Evolutionary conservation across 768 basidiomycete genomes (phyloP), one percentile per base, ranked within the genome.

Genomic region (Mycena indigotica): DNA sequence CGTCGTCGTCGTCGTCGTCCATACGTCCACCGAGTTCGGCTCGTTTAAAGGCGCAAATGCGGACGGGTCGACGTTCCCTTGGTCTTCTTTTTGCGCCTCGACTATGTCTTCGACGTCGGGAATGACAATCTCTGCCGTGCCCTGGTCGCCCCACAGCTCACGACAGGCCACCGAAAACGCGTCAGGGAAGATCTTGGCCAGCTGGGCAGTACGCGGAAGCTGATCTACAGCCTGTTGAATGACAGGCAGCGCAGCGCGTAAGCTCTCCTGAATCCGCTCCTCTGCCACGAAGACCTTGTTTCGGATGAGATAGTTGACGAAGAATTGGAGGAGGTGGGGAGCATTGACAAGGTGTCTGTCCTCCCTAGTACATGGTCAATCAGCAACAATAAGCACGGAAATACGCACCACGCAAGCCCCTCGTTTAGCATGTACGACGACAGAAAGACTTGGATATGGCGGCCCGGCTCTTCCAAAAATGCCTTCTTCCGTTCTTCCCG

Each of bases 341-440:
- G 77, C 70, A 40, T 69, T 74, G 26, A 70, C 64, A 24, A 80
- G 63, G 61, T 81, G 80, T 25, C 63, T 70, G 28, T 77, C 76
- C 1, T 76, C 67, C 80, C 80, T 81, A 17, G 49, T 15, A 39
- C 0, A 28, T 53, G 54, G 26, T 21, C 2, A 5, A 24, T 46
- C 29, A 25, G 30, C 24, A 26, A 49, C 35, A 55, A 48, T n/a
- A 4, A 19, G 35, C 23, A 53, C 53, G 50, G 38, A 28, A 5
- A 46, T 45, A 66, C 78, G n/a, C 57, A 89, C 89, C 86, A 91
- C 53, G 85, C 79, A 46, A 89, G 77, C 24, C 91, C 91, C 55
- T 84, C 82, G 53, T 84, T 80, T 30, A 83, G 77, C 73, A 85
- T 86, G 63, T 84, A 81, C 4, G 87, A 87, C 0, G 88, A 87